These are phyloP conservation scores for Psilocybe azurescens DNA, from an alignment of 768 basidiomycete genomes.

Conservation along the genomic window DNA sequence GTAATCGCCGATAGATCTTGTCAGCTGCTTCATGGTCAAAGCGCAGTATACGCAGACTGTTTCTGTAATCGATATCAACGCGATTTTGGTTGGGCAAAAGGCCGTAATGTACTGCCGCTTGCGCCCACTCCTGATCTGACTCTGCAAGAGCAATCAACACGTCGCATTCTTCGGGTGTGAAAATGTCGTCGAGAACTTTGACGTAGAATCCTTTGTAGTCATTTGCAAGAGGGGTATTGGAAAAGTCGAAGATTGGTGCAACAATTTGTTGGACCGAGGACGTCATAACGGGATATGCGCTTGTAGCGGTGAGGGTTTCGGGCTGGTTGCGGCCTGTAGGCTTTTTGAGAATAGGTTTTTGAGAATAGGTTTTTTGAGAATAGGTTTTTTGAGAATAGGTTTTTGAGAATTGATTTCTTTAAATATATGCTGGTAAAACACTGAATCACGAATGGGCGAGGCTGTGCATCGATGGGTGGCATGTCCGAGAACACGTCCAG, in stretches of 20 bases:
- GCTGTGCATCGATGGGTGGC: too few relatives aligned
- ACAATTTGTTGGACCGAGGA: background rate
- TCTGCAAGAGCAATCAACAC: slow-evolving; percentile 41
- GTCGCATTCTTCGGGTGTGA: slow-evolving; percentile 46
- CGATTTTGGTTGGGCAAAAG: slow-evolving; percentile 30
- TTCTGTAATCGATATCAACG: slow-evolving; percentile 43
- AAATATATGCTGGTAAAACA: too few relatives aligned
- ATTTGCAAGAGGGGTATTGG: slow-evolving; percentile 36
- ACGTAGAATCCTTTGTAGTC: slow-evolving; percentile 44
- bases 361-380: too few relatives aligned
- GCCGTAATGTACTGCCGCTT: slow-evolving; percentile 40
- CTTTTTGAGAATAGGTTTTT: too few relatives aligned
- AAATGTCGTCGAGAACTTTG: slow-evolving; percentile 46
- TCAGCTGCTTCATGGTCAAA: slow-evolving; percentile 39
- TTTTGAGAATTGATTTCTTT: too few relatives aligned
- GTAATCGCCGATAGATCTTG: slow-evolving; percentile 40
- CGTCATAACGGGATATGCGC: background rate
- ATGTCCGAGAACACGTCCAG: too few relatives aligned
- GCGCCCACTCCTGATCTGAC: slow-evolving; percentile 39
- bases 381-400: too few relatives aligned
- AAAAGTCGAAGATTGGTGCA: slow-evolving; percentile 42
- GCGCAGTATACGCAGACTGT: slow-evolving; percentile 43
- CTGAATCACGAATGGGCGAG: too few relatives aligned
- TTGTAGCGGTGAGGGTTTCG: background rate
- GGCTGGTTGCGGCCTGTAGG: background rate